Evolutionary conservation across 352 stramenopile genomes (phyloP).

Genomic region (Pythium diclinum): DNA sequence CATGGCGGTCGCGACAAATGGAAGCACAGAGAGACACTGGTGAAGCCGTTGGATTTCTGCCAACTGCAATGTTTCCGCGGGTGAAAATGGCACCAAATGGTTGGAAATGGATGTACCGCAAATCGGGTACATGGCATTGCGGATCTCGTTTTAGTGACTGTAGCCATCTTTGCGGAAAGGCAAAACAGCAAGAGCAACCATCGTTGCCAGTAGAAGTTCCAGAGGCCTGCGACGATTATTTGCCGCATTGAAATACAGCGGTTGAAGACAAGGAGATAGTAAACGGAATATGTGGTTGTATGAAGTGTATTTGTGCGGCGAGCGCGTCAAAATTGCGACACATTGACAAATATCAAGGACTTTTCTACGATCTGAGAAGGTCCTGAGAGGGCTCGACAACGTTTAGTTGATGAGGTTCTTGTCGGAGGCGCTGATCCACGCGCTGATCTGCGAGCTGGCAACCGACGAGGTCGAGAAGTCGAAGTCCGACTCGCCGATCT

Average conservation of each 20-base stretch:
- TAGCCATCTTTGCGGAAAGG: slow-evolving; percentile 11
- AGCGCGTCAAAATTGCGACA: neutral
- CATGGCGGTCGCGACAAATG: slow-evolving; percentile 28
- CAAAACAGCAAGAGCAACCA: too few relatives aligned
- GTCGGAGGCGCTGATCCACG: slow-evolving; percentile 21
- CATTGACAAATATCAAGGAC: neutral
- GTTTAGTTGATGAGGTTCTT: slow-evolving; percentile 18
- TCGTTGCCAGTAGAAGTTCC: neutral
- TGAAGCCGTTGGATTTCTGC: neutral
- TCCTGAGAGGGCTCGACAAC: neutral
- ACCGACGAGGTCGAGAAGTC: slow-evolving; percentile 28
- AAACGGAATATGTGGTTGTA: neutral
- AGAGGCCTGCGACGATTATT: too few relatives aligned
- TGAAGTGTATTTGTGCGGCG: neutral
- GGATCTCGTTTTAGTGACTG: slow-evolving; percentile 8
- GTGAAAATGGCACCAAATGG: slow-evolving; percentile 6
- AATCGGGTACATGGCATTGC: slow-evolving; percentile 8
- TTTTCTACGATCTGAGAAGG: neutral
- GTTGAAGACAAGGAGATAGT: too few relatives aligned
- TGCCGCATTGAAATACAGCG: neutral
- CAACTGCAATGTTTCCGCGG: slow-evolving; percentile 26
- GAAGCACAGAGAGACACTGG: neutral
- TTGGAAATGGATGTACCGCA: slow-evolving; percentile 11
- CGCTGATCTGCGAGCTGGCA: slow-evolving; percentile 17
- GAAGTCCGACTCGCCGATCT: slow-evolving; percentile 34